These are phyloP conservation scores for Paspalum vaginatum DNA, from an alignment of 176 grass and related monocot species.

Conservation along the genomic window DNA sequence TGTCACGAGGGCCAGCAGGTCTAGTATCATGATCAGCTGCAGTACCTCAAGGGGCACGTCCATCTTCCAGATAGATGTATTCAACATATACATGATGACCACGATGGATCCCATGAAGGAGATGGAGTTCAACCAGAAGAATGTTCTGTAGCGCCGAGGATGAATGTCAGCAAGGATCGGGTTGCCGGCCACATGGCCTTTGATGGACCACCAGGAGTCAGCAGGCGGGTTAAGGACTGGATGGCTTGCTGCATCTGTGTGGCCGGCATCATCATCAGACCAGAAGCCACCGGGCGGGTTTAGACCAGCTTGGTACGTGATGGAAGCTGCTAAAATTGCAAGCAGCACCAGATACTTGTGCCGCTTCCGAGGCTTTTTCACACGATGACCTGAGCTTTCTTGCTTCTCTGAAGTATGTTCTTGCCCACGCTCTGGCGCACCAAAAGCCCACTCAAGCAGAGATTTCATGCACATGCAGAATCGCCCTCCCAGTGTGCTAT, in stretches of 20 bases:
- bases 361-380: constrained; percentile 21
- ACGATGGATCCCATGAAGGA: constrained; percentile 47
- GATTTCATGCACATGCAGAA: neutral
- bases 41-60: constrained; percentile 7
- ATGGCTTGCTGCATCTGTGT: neutral
- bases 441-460: neutral
- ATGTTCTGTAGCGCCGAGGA: constrained; percentile 7
- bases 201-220: neutral
- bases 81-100: constrained; percentile 36
- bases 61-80: constrained; percentile 13
- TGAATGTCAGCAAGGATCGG: constrained; percentile 27
- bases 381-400: neutral
- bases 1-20: constrained; percentile 51
- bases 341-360: constrained; percentile 57
- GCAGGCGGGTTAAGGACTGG: neutral
- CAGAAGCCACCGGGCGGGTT: constrained; percentile 52
- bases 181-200: constrained; percentile 26
- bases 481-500: neutral
- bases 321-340: constrained; percentile 50
- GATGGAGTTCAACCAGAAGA: constrained; percentile 44
- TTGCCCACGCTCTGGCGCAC: neutral
- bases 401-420: neutral
- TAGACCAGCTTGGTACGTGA: constrained; percentile 56
- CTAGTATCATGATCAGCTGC: constrained; percentile 33
- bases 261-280: constrained; percentile 9